Evolutionary conservation across 192 early-diverging fungal genomes (phyloP).

Genomic region (Backusella parvicylindrica): DNA sequence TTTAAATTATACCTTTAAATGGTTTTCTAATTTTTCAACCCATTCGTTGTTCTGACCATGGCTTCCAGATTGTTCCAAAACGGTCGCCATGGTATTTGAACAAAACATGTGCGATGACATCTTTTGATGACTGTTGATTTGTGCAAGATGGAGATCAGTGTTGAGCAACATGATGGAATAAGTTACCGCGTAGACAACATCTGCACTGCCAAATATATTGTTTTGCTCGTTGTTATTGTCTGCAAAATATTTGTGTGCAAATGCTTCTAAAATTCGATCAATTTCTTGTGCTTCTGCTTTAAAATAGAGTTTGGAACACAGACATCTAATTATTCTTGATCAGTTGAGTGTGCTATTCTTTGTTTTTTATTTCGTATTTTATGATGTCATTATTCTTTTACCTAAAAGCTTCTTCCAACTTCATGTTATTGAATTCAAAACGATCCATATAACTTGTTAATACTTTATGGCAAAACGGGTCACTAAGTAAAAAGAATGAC

Average conservation of each 20-base stretch:
- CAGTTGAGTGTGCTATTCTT: no score
- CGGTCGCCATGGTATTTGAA: conserved; percentile 58
- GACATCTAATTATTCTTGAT: conserved; percentile 28
- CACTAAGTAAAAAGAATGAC: background rate
- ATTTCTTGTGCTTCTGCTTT: conserved; percentile 93
- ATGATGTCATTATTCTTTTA: background rate
- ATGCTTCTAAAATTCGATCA: conserved; percentile 80
- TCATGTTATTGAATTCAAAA: conserved; percentile 22
- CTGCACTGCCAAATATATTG: conserved; percentile 24
- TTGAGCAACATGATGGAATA: conserved; percentile 88
- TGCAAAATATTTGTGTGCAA: conserved; percentile 72
- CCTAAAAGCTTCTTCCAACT: conserved; percentile 29
- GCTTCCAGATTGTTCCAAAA: conserved; percentile 32
- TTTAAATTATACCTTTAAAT: conserved; percentile 37
- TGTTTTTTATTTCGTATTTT: background rate
- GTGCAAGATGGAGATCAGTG: conserved; percentile 88
- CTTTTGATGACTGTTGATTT: conserved; percentile 53
- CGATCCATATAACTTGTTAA: conserved; percentile 18
- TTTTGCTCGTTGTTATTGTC: conserved; percentile 11
- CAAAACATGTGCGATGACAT: conserved; percentile 74
- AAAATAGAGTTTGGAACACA: conserved; percentile 77
- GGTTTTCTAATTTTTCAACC: conserved; percentile 45
- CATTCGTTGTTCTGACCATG: conserved; percentile 26
- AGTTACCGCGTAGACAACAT: conserved; percentile 80
- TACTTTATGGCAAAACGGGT: conserved; percentile 18